Base-by-base conservation (phyloP, 257 asterid species). In the Ophiorrhiza pumila region DNA sequence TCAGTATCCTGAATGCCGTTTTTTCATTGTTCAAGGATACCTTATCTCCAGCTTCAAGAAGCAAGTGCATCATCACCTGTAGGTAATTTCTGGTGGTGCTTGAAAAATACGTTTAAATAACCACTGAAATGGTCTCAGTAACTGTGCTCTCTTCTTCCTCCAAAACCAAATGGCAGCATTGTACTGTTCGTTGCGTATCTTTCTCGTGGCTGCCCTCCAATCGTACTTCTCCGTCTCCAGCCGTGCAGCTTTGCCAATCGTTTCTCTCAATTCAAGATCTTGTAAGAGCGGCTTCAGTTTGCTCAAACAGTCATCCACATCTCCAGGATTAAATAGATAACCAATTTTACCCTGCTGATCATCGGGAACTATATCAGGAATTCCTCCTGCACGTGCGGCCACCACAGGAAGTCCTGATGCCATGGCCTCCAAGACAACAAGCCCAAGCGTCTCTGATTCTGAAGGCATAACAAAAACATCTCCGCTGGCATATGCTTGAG, bases 331-430 rank as follows among this genome's bases (percentile, higher is more conserved):
- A 72, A 68, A 90, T 7, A 95, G 85, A 67, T 86, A 95, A 7
- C 99, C 97, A 0, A 86, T 92, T 78, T 83, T 88, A 2, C 99
- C 99, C 61, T 90, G 85, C 67, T 90, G 95, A 7, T 92, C 94
- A 20, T 89, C 88, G 0, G 99, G 92, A n/a, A 95, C 81, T 61
- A 90, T 95, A 57, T 92, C 99, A 1, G 96, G 96, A 77, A 95
- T 90, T 61, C 99, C 98, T 71, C 99, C 98, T 0, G 99, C 99
- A 65, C 97, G 98, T 50, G 96, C 98, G 31, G 98, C 98, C 23
- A 95, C 89, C 14, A 90, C 99, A 0, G 99, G 96, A 43, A 92
- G 89, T 22, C 98, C 98, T 0, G 99, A 95, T 12, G 99, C 89
- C 99, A 92, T 95, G 60, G 99, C 99, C 78, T 95, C 99, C 74